Evolutionary conservation across 75 land plant species (phyloP).

Genomic region (Gnetum montanum): DNA sequence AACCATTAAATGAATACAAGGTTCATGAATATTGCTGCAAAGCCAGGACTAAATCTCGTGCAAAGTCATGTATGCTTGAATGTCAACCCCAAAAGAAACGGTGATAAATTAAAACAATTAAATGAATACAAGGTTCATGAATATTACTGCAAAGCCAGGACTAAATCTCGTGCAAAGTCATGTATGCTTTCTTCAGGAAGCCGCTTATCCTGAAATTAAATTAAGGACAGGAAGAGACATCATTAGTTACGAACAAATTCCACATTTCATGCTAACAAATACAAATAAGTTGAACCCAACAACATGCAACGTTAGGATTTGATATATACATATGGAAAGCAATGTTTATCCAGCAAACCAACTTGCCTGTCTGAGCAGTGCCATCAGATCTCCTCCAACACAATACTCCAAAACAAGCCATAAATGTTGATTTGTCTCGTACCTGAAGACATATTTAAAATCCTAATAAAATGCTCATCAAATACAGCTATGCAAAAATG

Average conservation of each 20-base stretch:
- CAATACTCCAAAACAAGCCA: constrained; percentile 98
- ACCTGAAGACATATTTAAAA: constrained; percentile 51
- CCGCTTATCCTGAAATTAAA: constrained; percentile 81
- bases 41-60: constrained; percentile 72
- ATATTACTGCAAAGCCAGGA: constrained; percentile 86
- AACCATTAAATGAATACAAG: too few relatives aligned
- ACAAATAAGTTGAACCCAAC: too few relatives aligned
- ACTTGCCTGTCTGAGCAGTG: constrained; percentile 74
- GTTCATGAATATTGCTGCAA: constrained; percentile 73
- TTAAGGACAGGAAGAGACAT: constrained; percentile 2
- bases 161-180: constrained; percentile 72
- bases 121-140: too few relatives aligned
- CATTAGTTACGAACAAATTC: not conserved
- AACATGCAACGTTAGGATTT: not conserved
- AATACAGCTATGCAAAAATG: too few relatives aligned
- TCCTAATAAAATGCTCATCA: too few relatives aligned
- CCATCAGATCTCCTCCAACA: constrained; percentile 94
- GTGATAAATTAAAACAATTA: too few relatives aligned
- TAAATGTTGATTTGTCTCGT: constrained; percentile 93
- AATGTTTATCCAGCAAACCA: too few relatives aligned
- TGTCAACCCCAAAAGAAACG: too few relatives aligned
- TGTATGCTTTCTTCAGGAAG: constrained; percentile 95
- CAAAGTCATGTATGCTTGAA: constrained; percentile 69
- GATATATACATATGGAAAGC: too few relatives aligned
- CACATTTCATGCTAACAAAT: too few relatives aligned